phyloP scores from a whole-genome alignment of 768 basidiomycete species.

The Leccinum uliginosum region DNA sequence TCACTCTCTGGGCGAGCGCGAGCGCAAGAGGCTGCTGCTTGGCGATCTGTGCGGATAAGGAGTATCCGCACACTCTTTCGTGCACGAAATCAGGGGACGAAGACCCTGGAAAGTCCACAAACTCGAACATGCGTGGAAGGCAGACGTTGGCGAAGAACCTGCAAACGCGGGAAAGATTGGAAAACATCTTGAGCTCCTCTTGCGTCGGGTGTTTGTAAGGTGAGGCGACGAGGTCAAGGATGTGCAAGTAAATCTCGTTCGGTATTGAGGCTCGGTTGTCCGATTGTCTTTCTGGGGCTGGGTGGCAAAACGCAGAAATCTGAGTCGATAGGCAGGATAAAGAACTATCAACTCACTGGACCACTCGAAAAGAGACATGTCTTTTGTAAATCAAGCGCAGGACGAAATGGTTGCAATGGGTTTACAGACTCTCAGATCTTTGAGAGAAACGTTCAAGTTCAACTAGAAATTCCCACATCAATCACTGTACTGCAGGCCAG shows the following conservation, averaged over 20 bases:
- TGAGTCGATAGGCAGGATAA: neutral
- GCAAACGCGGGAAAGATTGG: neutral
- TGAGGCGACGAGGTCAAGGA: neutral
- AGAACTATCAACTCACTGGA: neutral
- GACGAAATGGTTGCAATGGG: too few species aligned
- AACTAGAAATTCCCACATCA: too few species aligned
- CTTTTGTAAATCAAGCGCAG: too few species aligned
- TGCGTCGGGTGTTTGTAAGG: neutral
- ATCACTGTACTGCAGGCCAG: too few species aligned
- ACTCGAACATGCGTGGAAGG: neutral
- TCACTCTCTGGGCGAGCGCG: too few species aligned
- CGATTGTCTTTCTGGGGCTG: neutral
- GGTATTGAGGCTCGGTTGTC: neutral
- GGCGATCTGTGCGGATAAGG: too few species aligned
- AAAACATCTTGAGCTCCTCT: neutral
- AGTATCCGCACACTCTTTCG: too few species aligned
- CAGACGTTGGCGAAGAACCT: neutral
- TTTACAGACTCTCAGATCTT: too few species aligned
- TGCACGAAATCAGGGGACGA: too few species aligned
- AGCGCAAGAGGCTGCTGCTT: too few species aligned
- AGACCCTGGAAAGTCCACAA: too few species aligned
- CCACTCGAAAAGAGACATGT: neutral
- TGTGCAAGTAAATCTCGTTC: neutral
- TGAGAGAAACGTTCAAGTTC: too few species aligned
- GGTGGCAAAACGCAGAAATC: neutral